These are phyloP conservation scores for Solanum peruvianum DNA, from an alignment of 257 asterid genomes.

Conservation along the genomic window DNA sequence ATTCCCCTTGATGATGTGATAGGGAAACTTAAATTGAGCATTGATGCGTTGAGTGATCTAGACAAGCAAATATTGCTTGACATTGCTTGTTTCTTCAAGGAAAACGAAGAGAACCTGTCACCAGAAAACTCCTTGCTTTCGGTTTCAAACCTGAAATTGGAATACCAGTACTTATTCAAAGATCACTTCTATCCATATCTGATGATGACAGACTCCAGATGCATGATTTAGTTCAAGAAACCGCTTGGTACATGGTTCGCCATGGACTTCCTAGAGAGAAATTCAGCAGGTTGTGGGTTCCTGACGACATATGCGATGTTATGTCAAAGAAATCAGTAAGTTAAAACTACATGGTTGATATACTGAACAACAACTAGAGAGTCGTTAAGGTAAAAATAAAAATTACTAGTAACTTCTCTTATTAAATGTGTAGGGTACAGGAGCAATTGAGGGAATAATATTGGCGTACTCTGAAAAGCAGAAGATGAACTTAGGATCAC, in stretches of 20 bases:
- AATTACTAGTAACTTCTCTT: neutral
- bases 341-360: neutral
- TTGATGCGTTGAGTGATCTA: neutral
- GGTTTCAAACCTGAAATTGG: constrained; percentile 4
- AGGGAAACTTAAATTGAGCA: neutral
- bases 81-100: constrained; percentile 4
- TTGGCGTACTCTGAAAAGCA: neutral
- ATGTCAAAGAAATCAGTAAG: neutral
- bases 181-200: neutral
- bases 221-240: constrained; percentile 7
- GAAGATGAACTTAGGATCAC: neutral
- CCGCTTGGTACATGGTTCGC: constrained; percentile 2
- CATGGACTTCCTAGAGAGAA: neutral
- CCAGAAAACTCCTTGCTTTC: neutral
- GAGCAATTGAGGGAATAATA: neutral
- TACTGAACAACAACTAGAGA: neutral
- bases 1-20: constrained; percentile 2
- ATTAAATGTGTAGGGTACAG: neutral
- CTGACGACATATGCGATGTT: neutral
- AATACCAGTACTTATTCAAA: constrained; percentile 1
- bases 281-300: constrained; percentile 8
- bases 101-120: neutral
- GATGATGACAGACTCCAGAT: neutral
- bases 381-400: neutral
- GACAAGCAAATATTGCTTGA: constrained; percentile 8